phyloP scores from a whole-genome alignment of 2,329 filamentous ascomycete species.

The Emydomyces testavorans region DNA sequence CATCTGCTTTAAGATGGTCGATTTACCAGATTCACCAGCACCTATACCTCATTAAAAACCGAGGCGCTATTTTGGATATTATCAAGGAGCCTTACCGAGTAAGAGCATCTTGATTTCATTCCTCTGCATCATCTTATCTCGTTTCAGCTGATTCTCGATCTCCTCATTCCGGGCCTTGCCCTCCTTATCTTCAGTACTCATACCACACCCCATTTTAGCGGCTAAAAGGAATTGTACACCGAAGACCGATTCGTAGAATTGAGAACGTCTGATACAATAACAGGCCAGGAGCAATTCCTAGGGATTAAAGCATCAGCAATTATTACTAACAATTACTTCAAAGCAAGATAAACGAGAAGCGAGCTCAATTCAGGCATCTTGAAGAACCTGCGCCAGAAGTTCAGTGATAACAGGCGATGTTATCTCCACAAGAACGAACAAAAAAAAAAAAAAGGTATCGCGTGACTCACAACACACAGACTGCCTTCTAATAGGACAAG shows the following conservation, averaged over 20 bases:
- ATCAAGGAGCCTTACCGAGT: constrained; percentile 56
- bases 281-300: neutral
- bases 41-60: constrained; percentile 40
- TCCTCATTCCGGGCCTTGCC: constrained; percentile 99
- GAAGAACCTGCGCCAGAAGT: neutral
- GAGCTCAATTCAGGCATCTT: neutral
- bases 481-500: neutral
- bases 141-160: constrained; percentile 98
- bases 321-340: neutral
- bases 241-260: neutral
- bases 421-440: neutral
- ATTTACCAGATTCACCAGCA: constrained; percentile 96
- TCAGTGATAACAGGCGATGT: too few species aligned
- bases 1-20: constrained; percentile 92
- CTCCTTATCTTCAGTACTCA: constrained; percentile 99
- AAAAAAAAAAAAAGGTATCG: neutral
- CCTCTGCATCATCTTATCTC: constrained; percentile 95
- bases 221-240: constrained; percentile 15
- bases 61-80: constrained; percentile 11
- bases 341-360: neutral
- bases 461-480: constrained; percentile 1
- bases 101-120: constrained; percentile 99
- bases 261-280: neutral
- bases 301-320: neutral
- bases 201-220: constrained; percentile 94